A percentile compares a stretch with the other conserved stretches of the same genome.
Conservation (phyloP, 108 stramenopile genomes). For the Pseudonitzschia pungens region DNA sequence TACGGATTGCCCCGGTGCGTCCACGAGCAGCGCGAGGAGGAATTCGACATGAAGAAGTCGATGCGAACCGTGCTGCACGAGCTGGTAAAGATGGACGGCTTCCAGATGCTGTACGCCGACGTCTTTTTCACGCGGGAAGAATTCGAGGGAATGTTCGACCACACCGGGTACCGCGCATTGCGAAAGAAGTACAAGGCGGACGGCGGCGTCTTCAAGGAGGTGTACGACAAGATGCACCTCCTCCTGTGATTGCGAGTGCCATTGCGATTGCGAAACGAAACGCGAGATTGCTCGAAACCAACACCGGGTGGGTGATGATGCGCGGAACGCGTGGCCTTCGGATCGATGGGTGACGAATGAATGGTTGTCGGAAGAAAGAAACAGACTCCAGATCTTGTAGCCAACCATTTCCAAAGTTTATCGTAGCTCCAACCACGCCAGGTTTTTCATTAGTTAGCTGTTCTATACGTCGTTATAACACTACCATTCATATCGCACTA, state of each 20-base stretch:
- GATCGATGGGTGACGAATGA: no score
- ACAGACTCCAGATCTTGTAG: no score
- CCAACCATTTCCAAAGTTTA: no score
- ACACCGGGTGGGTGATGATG: no score
- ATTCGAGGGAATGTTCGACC: slow-evolving; percentile 65
- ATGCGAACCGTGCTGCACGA: slow-evolving; percentile 37
- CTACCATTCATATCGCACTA: no score
- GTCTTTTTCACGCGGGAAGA: slow-evolving; percentile 44
- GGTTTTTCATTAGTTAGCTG: no score
- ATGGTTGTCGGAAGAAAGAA: no score
- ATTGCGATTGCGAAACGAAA: no score
- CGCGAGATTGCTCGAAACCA: no score
- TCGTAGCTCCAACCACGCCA: no score
- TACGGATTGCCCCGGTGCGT: slow-evolving; percentile 50
- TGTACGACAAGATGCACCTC: slow-evolving; percentile 55
- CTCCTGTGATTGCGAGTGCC: neutral
- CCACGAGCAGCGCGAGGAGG: slow-evolving; percentile 35
- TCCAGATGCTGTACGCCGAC: slow-evolving; percentile 56
- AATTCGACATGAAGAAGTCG: slow-evolving; percentile 37
- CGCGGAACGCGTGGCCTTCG: no score
- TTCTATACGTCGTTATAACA: no score
- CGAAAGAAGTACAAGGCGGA: slow-evolving; percentile 48
- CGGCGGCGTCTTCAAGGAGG: slow-evolving; percentile 47
- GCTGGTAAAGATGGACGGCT: slow-evolving; percentile 43
- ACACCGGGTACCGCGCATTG: slow-evolving; percentile 34